Conservation (phyloP, 306 rosid genomes). For the Arachis stenosperma region DNA sequence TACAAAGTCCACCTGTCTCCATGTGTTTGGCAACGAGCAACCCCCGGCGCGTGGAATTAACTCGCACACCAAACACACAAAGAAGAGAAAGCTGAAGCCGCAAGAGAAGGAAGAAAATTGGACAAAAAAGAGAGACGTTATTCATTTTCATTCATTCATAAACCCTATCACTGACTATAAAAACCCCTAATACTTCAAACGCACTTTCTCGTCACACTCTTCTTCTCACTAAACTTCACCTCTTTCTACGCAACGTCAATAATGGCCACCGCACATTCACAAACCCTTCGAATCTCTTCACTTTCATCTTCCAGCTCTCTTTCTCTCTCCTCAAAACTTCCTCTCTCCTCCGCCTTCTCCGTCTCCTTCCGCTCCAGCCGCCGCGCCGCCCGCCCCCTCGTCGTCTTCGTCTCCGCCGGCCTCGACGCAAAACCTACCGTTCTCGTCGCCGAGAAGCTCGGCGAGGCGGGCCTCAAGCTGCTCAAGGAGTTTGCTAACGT, state of each 20-base stretch:
- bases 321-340: slow-evolving; percentile 66
- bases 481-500: slow-evolving; percentile 87
- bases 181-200: neutral
- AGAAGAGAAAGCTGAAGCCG: neutral
- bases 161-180: slow-evolving; percentile 1
- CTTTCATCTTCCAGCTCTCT: slow-evolving; percentile 39
- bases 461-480: slow-evolving; percentile 71
- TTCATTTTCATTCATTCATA: neutral
- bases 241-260: neutral
- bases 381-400: slow-evolving; percentile 37
- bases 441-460: slow-evolving; percentile 94
- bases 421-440: slow-evolving; percentile 88
- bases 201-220: neutral
- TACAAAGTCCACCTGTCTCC: neutral
- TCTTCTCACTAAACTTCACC: neutral
- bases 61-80: neutral
- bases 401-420: slow-evolving; percentile 58
- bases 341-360: slow-evolving; percentile 61
- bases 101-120: neutral
- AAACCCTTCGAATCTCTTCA: slow-evolving; percentile 49
- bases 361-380: slow-evolving; percentile 42
- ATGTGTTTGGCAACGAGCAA: neutral
- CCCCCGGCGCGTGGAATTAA: neutral
- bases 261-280: slow-evolving; percentile 62
- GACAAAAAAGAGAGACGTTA: neutral